Conservation (phyloP, 139 green algal genomes). For the Asterochloris sp. region DNA sequence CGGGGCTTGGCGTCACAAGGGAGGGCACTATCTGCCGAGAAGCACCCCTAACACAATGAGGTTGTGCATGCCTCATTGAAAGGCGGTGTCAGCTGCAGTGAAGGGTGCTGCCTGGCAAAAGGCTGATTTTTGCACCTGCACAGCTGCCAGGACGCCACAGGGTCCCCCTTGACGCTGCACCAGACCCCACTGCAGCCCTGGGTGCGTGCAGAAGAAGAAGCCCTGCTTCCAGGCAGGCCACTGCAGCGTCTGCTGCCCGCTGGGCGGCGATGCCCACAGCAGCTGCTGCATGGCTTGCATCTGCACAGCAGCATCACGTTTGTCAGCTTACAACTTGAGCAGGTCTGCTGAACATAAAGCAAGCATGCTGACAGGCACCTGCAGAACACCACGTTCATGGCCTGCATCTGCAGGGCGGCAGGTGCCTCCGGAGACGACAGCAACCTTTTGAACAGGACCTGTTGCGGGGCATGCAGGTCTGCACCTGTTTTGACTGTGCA, state of each 20-base stretch:
- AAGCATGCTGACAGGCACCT: neutral
- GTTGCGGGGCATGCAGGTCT: no score
- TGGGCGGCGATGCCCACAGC: neutral
- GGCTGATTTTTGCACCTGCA: neutral
- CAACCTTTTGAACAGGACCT: neutral
- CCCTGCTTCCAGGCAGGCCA: conserved; percentile 11
- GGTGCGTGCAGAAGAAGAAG: conserved; percentile 13
- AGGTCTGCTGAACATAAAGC: no score
- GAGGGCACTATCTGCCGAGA: no score
- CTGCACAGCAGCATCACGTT: neutral
- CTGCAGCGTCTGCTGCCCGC: neutral
- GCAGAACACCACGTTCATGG: neutral
- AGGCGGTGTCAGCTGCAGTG: no score
- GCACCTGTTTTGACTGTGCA: no score
- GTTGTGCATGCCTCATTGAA: no score
- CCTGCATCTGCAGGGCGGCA: neutral
- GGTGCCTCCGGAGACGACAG: neutral
- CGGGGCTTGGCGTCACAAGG: no score
- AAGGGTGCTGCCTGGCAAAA: no score
- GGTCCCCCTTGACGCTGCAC: conserved; percentile 7
- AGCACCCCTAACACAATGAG: no score
- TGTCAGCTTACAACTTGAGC: neutral
- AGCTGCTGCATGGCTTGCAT: conserved; percentile 4
- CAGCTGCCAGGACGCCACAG: conserved; percentile 6
- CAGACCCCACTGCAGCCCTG: neutral